Conservation (phyloP, 495 filamentous ascomycete species). For the Hypoxylon rickii region DNA sequence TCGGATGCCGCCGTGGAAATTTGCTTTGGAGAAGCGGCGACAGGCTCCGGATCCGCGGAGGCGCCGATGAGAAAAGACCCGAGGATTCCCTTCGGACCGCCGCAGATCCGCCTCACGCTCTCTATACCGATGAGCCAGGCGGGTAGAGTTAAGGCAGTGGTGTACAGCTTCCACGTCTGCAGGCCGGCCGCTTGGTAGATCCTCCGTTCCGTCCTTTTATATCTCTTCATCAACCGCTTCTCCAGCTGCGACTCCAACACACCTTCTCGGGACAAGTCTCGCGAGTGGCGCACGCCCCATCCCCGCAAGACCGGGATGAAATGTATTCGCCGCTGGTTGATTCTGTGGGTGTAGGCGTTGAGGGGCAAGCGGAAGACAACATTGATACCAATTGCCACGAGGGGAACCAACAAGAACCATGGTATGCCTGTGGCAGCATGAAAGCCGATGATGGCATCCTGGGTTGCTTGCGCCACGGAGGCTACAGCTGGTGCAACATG, state of each 20-base stretch:
- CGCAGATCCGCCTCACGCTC: slow-evolving; percentile 66
- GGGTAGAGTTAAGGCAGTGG: slow-evolving; percentile 60
- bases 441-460: slow-evolving; percentile 61
- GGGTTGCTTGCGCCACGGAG: slow-evolving; percentile 54
- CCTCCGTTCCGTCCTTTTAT: slow-evolving; percentile 38
- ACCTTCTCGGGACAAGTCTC: slow-evolving; percentile 30
- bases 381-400: slow-evolving; percentile 68
- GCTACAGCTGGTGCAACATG: slow-evolving; percentile 42
- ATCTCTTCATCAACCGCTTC: slow-evolving; percentile 27
- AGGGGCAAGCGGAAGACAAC: slow-evolving; percentile 62
- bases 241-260: slow-evolving; percentile 4
- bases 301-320: slow-evolving; percentile 57
- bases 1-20: not conserved
- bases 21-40: too few relatives aligned
- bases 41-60: not conserved
- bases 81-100: slow-evolving; percentile 57
- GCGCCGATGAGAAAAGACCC: slow-evolving; percentile 42
- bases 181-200: slow-evolving; percentile 54
- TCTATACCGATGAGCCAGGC: slow-evolving; percentile 73
- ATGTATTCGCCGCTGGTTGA: slow-evolving; percentile 46
- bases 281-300: slow-evolving; percentile 47
- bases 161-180: slow-evolving; percentile 54
- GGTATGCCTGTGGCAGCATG: slow-evolving; percentile 65
- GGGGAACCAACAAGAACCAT: slow-evolving; percentile 73
- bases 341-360: slow-evolving; percentile 54